A percentile compares a stretch with the other conserved stretches of the same genome.
These are phyloP conservation scores for Glutinoglossum americanum DNA, from an alignment of 495 filamentous ascomycete species.

Conservation along the genomic window DNA sequence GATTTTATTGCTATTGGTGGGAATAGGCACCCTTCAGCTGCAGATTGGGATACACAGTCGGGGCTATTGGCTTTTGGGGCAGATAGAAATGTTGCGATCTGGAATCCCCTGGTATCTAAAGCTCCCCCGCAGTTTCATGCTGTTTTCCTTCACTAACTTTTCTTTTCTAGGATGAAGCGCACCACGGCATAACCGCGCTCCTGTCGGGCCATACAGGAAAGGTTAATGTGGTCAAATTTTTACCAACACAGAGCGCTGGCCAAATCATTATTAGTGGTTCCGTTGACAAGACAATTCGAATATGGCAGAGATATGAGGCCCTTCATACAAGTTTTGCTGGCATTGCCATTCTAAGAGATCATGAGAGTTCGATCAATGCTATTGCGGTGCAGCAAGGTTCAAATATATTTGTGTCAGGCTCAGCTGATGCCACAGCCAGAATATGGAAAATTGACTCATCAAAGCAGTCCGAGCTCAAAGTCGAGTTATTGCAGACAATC, in stretches of 20 bases:
- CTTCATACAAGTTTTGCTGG: conserved; percentile 16
- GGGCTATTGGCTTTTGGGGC: conserved; percentile 75
- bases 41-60: conserved; percentile 61
- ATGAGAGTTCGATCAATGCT: conserved; percentile 58
- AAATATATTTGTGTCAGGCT: conserved; percentile 45
- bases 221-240: conserved; percentile 71
- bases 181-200: conserved; percentile 39
- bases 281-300: conserved; percentile 52
- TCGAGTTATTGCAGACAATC: conserved; percentile 45
- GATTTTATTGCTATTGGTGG: conserved; percentile 69
- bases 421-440: conserved; percentile 63
- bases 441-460: conserved; percentile 42
- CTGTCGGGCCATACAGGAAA: conserved; percentile 63
- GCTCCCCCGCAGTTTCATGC: not conserved
- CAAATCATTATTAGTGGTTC: conserved; percentile 56
- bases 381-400: conserved; percentile 34
- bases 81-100: conserved; percentile 70
- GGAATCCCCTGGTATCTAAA: conserved; percentile 49
- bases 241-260: conserved; percentile 27
- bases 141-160: conserved; percentile 7
- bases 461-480: conserved; percentile 13
- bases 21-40: conserved; percentile 71
- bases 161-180: conserved; percentile 22
- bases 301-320: conserved; percentile 35
- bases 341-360: conserved; percentile 33